These are phyloP conservation scores for Didymella glomerata DNA, from an alignment of 2,329 filamentous ascomycete genomes.

Conservation along the genomic window DNA sequence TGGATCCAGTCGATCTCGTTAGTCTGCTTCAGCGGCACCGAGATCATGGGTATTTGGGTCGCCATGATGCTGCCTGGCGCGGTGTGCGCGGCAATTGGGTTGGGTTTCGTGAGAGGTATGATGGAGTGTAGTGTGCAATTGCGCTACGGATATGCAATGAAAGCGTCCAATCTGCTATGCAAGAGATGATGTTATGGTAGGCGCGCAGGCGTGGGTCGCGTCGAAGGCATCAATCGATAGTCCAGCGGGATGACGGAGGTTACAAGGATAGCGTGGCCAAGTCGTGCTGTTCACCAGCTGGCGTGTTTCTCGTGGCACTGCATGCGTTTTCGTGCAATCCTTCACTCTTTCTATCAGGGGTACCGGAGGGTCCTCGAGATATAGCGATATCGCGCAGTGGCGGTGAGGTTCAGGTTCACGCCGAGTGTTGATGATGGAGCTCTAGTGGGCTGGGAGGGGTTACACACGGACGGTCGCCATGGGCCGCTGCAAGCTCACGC, in stretches of 20 bases:
- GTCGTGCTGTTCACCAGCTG: conserved; percentile 22
- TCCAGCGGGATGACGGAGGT: conserved; percentile 40
- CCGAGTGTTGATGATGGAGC: conserved; percentile 11
- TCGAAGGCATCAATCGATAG: conserved; percentile 20
- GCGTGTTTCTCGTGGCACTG: conserved; percentile 23
- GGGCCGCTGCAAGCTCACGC: conserved; percentile 20
- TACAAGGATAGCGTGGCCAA: conserved; percentile 23
- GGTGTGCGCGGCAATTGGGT: conserved; percentile 23
- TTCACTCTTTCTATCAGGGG: conserved; percentile 1
- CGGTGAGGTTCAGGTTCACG: conserved; percentile 11
- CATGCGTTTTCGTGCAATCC: conserved; percentile 17
- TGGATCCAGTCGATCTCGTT: conserved; percentile 98
- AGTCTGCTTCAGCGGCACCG: conserved; percentile 88
- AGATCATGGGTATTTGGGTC: conserved; percentile 85
- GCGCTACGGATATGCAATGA: not conserved
- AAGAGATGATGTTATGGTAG: conserved; percentile 12
- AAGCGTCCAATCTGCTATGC: not conserved
- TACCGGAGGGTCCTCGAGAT: conserved; percentile 1
- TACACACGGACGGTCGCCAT: conserved; percentile 5
- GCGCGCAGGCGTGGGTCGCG: conserved; percentile 17
- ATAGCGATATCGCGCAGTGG: conserved; percentile 15
- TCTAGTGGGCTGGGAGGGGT: conserved; percentile 11
- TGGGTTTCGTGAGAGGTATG: conserved; percentile 30
- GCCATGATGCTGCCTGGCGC: conserved; percentile 40
- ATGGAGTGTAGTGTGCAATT: conserved; percentile 9